These are phyloP conservation scores for Platismatia glauca DNA, from an alignment of 495 filamentous ascomycete genomes.

Conservation along the genomic window DNA sequence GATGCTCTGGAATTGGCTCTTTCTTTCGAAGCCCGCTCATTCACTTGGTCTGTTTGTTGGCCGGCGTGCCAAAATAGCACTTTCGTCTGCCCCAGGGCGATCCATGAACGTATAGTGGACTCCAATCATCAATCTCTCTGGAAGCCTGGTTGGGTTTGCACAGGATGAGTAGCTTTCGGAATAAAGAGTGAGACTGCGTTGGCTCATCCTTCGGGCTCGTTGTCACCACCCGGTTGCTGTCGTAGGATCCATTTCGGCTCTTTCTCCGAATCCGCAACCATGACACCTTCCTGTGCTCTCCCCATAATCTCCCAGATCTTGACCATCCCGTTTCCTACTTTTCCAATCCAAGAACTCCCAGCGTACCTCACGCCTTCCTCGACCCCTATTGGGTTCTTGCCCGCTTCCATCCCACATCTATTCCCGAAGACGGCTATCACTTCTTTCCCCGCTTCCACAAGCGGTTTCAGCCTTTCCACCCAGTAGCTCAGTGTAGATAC, in stretches of 20 bases:
- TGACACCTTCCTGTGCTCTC: conserved; percentile 38
- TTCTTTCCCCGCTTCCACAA: conserved; percentile 41
- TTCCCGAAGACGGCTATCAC: conserved; percentile 79
- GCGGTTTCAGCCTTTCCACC: conserved; percentile 71
- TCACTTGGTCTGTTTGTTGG: too few relatives aligned
- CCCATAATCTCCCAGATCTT: conserved; percentile 32
- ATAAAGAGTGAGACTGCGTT: neutral
- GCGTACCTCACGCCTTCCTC: conserved; percentile 49
- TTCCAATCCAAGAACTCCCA: conserved; percentile 73
- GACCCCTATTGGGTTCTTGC: conserved; percentile 21
- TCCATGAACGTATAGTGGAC: neutral
- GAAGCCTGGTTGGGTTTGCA: neutral
- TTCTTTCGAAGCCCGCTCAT: too few relatives aligned
- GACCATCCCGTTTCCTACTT: conserved; percentile 31
- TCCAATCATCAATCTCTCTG: neutral
- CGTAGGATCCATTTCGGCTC: conserved; percentile 1
- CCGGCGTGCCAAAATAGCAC: too few relatives aligned
- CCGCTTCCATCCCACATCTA: conserved; percentile 47
- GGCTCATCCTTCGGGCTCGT: neutral
- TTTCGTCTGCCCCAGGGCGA: neutral
- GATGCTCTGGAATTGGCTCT: too few relatives aligned
- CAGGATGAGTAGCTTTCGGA: neutral
- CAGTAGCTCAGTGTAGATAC: conserved; percentile 80
- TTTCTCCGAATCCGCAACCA: conserved; percentile 39
- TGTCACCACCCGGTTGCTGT: neutral